A percentile compares a stretch with the other conserved stretches of the same genome.
Evolutionary conservation across 1,284 basidiomycete genomes (phyloP).

Genomic region (Puccinia horiana): DNA sequence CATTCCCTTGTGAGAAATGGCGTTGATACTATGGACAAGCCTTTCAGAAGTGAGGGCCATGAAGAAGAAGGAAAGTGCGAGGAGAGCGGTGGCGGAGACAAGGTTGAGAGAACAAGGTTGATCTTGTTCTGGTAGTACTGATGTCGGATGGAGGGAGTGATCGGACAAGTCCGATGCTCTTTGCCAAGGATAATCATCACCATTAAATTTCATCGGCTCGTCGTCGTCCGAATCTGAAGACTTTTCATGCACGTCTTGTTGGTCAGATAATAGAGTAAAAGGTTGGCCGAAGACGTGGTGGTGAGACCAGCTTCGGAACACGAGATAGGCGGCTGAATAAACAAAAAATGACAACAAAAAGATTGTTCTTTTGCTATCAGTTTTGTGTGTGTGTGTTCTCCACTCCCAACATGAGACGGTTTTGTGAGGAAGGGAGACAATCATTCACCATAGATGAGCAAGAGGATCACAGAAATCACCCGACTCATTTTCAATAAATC

Average conservation of each 20-base stretch:
- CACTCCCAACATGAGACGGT: too few species aligned
- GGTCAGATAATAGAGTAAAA: conserved; percentile 55
- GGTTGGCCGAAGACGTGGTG: conserved; percentile 69
- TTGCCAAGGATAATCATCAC: too few species aligned
- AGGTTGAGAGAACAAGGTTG: conserved; percentile 65
- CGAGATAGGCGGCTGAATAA: conserved; percentile 71
- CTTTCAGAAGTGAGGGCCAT: conserved; percentile 65
- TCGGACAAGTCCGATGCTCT: conserved; percentile 27
- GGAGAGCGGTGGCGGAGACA: conserved; percentile 64
- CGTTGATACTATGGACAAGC: conserved; percentile 57
- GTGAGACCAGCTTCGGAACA: conserved; percentile 86
- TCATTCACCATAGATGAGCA: conserved; percentile 63
- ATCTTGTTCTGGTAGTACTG: too few species aligned
- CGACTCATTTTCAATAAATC: conserved; percentile 73
- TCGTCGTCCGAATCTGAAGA: conserved; percentile 48
- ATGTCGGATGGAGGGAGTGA: not conserved
- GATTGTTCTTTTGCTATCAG: not conserved
- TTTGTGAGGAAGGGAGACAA: conserved; percentile 4
- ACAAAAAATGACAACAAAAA: conserved; percentile 11
- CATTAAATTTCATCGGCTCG: conserved; percentile 63
- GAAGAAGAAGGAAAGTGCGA: conserved; percentile 68
- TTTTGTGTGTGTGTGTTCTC: too few species aligned
- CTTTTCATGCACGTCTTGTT: conserved; percentile 36
- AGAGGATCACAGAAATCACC: conserved; percentile 77
- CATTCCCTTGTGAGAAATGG: conserved; percentile 58